These are phyloP conservation scores for Amauroascus verrucosus DNA, from an alignment of 2,329 filamentous ascomycete species.

Conservation along the genomic window DNA sequence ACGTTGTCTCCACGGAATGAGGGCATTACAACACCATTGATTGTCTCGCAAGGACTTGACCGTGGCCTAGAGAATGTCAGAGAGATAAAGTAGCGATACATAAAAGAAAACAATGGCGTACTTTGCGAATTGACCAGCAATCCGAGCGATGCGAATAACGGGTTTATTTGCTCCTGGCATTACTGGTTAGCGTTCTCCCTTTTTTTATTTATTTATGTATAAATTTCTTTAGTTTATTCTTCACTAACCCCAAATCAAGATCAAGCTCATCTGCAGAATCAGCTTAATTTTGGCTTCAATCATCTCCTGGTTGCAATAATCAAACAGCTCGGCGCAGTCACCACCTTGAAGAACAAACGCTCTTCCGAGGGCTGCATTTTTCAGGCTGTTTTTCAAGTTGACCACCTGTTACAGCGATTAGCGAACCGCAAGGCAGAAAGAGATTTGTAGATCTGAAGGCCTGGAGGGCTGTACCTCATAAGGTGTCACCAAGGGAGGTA, in stretches of 20 bases:
- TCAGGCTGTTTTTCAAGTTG: constrained; percentile 64
- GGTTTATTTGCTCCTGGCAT: constrained; percentile 51
- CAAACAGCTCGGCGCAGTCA: constrained; percentile 94
- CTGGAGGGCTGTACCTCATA: constrained; percentile 27
- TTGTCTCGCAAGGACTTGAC: constrained; percentile 73
- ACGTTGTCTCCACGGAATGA: constrained; percentile 93
- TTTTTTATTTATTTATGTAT: not conserved
- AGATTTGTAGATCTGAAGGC: not conserved
- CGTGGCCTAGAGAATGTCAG: constrained; percentile 45
- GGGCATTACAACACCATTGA: constrained; percentile 70
- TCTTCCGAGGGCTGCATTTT: constrained; percentile 78
- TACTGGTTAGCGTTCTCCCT: constrained; percentile 3
- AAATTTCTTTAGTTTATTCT: not conserved
- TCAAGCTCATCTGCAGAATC: constrained; percentile 89
- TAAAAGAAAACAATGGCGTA: constrained; percentile 13
- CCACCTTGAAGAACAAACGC: constrained; percentile 92
- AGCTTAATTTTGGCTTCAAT: constrained; percentile 97
- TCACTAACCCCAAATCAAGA: constrained; percentile 74
- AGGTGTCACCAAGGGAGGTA: constrained; percentile 41
- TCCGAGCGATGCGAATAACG: constrained; percentile 86
- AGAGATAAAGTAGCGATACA: not conserved
- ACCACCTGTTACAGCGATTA: constrained; percentile 47
- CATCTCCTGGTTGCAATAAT: constrained; percentile 80
- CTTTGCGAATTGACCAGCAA: constrained; percentile 97
- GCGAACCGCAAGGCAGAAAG: not conserved